Percentiles rank a stretch among this genome's conserved stretches.
phyloP scores from a whole-genome alignment of 768 basidiomycete genomes.

The Suillus fuscotomentosus region DNA sequence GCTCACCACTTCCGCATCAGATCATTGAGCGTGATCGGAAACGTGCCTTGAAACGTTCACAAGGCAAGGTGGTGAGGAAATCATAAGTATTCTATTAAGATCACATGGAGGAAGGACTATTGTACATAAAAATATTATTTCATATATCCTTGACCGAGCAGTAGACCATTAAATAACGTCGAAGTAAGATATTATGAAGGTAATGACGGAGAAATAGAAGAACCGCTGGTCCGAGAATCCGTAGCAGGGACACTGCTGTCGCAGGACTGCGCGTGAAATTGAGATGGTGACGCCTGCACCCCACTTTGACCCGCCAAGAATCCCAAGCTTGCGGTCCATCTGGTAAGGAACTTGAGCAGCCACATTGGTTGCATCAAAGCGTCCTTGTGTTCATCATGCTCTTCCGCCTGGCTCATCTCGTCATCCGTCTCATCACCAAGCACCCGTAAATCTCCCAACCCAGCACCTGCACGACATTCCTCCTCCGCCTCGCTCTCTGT shows the following conservation, averaged over 20 bases:
- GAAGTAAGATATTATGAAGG: neutral
- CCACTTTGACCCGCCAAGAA: slow-evolving; percentile 27
- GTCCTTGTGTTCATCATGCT: slow-evolving; percentile 26
- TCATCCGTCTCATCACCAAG: slow-evolving; percentile 29
- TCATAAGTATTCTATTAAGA: slow-evolving; percentile 20
- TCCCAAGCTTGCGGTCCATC: slow-evolving; percentile 70
- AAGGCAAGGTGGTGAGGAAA: slow-evolving; percentile 61
- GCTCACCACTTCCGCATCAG: slow-evolving; percentile 31
- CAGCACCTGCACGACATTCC: slow-evolving; percentile 41
- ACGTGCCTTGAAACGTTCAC: slow-evolving; percentile 64
- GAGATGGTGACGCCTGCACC: slow-evolving; percentile 10
- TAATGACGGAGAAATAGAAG: neutral
- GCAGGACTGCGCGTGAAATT: neutral
- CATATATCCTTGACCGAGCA: neutral
- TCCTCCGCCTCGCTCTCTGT: slow-evolving; percentile 80
- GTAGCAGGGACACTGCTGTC: neutral
- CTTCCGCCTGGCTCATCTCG: slow-evolving; percentile 27
- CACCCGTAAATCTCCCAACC: slow-evolving; percentile 13
- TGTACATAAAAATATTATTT: neutral
- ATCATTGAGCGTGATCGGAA: slow-evolving; percentile 77
- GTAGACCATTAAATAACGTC: neutral
- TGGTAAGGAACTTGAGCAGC: slow-evolving; percentile 73
- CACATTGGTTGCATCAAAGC: slow-evolving; percentile 70
- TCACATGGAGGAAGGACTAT: neutral
- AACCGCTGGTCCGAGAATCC: neutral